Evolutionary conservation across 495 filamentous ascomycete genomes (phyloP).

Genomic region (Hamigera avellanea): DNA sequence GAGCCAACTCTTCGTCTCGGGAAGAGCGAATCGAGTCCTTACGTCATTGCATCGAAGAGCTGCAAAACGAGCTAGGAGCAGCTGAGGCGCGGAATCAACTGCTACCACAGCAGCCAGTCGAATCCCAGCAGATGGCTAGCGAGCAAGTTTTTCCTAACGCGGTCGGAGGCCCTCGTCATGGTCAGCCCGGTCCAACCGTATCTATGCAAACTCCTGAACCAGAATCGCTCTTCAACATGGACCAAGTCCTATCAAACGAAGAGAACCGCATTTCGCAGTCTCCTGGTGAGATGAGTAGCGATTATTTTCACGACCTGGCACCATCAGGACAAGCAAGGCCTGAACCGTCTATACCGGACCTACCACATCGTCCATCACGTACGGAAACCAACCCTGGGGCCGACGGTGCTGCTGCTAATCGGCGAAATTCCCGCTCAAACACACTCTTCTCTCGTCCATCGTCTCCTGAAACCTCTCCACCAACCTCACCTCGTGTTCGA

Average conservation of each 20-base stretch:
- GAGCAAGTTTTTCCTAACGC: not conserved
- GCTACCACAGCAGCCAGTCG: constrained; percentile 1
- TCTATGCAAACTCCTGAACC: constrained; percentile 4
- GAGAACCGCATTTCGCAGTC: constrained; percentile 28
- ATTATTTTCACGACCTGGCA: constrained; percentile 19
- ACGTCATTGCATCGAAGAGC: constrained; percentile 17
- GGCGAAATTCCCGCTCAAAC: constrained; percentile 26
- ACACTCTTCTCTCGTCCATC: constrained; percentile 31
- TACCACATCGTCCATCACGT: constrained; percentile 8
- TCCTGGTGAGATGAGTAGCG: constrained; percentile 25
- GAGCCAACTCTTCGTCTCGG: constrained; percentile 6
- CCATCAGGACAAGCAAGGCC: constrained; percentile 16
- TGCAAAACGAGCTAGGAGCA: constrained; percentile 21
- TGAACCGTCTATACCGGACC: constrained; percentile 6
- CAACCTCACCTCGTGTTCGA: constrained; percentile 32
- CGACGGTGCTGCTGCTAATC: constrained; percentile 7
- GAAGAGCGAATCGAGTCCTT: constrained; percentile 17
- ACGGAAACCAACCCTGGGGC: constrained; percentile 5
- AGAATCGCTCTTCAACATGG: constrained; percentile 10
- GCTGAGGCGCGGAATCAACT: constrained; percentile 8
- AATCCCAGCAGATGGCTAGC: constrained; percentile 1
- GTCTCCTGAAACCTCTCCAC: constrained; percentile 31
- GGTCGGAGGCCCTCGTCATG: not conserved
- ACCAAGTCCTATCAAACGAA: constrained; percentile 22
- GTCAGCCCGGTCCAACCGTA: constrained; percentile 5